Conservation (phyloP, 2,329 filamentous ascomycete species). For the Paraphoma chrysanthemicola region DNA sequence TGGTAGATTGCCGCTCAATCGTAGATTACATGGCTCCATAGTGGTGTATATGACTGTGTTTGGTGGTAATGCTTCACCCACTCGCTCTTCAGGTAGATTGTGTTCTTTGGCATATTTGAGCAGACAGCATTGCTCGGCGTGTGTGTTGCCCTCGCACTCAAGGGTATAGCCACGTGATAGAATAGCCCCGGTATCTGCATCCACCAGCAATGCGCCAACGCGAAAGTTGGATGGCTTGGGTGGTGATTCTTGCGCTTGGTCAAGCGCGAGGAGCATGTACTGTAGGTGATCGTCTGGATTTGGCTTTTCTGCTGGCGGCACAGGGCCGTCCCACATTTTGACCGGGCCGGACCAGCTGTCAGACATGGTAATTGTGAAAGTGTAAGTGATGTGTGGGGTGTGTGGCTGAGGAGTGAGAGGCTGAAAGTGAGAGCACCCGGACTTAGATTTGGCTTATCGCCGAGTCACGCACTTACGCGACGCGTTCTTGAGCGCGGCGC, state of each 20-base stretch:
- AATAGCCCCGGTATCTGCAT: constrained; percentile 63
- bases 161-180: constrained; percentile 88
- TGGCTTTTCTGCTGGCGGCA: constrained; percentile 18
- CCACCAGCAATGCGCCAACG: constrained; percentile 87
- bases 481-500: constrained; percentile 24
- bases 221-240: constrained; percentile 91
- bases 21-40: constrained; percentile 82
- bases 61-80: constrained; percentile 60
- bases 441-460: constrained; percentile 28
- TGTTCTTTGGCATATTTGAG: constrained; percentile 66
- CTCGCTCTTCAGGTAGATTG: constrained; percentile 58
- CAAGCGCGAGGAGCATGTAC: constrained; percentile 75
- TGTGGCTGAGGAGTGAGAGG: neutral
- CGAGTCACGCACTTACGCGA: constrained; percentile 30
- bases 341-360: constrained; percentile 27
- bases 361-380: constrained; percentile 24
- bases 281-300: constrained; percentile 39
- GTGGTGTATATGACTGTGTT: constrained; percentile 82
- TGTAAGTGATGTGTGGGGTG: constrained; percentile 9
- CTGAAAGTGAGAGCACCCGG: constrained; percentile 16
- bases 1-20: constrained; percentile 75
- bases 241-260: constrained; percentile 78
- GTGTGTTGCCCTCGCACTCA: constrained; percentile 90
- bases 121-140: constrained; percentile 93
- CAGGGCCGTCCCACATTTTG: constrained; percentile 25